Evolutionary conservation across 1,284 basidiomycete genomes (phyloP), one percentile per base, ranked within the genome.

Genomic region (Mycosarcoma maydis): DNA sequence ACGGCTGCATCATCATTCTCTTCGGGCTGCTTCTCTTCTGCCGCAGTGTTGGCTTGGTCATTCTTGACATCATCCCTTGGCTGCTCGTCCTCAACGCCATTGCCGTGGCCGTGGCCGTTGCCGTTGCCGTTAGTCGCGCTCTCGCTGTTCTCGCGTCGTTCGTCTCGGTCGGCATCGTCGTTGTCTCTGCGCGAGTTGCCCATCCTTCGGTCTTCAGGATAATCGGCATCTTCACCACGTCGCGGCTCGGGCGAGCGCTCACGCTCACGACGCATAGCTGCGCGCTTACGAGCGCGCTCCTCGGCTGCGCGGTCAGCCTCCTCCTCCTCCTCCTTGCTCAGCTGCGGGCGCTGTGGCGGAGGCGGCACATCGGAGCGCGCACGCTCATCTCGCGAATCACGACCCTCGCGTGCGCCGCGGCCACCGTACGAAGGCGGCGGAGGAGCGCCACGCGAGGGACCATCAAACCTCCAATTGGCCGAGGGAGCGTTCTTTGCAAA

Each of bases 401-500:
- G 54, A 19, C 57, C 61, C 6, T 59, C 60, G 22, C 68, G 54
- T 13, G 53, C 61, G 7, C 55, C 64, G 14, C 57, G 56, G 29
- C 59, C 64, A 19, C 59, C 64, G 46, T 54, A 67, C 20, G 60
- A 17, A 27, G 64, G 64, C 14, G 69, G 69, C 9, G 68, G 69
- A 40, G 69, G 65, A 38, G 42, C 39, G 9, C 54, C 69, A 13
- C 60, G 56, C 36, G 70, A 68, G 33, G 70, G 70, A 5, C 71
- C 73, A n/a, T 75, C 73, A 43, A 70, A 72, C 17, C 73, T 62
- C 73, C 73, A 75, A 47, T 56, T 68, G 38, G 70, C 58, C 29
- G 73, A 75, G 23, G 73, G 73, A 7, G 73, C 70, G 42, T 72
- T 69, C 57, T 78, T 78, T 37, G 76, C 76, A 43, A 72, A 78